These are phyloP conservation scores for Lentinula novae-zelandiae DNA, from an alignment of 1,284 basidiomycete genomes.

Conservation along the genomic window DNA sequence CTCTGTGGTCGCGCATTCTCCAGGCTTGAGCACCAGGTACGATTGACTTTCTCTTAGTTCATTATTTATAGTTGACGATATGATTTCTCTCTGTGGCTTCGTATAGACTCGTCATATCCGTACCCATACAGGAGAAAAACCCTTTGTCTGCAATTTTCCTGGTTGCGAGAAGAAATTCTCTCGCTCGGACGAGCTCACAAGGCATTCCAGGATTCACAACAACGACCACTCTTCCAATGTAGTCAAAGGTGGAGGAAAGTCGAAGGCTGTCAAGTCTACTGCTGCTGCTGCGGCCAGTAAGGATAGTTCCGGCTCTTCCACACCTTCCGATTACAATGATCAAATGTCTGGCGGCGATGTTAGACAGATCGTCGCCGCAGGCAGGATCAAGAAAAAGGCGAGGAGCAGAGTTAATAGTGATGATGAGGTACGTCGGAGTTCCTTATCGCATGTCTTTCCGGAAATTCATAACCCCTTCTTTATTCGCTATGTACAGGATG, in stretches of 20 bases:
- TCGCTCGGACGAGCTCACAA: slow-evolving; percentile 94
- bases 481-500: slow-evolving; percentile 34
- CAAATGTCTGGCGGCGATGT: slow-evolving; percentile 16
- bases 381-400: slow-evolving; percentile 63
- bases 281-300: not conserved
- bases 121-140: slow-evolving; percentile 98
- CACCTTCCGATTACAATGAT: slow-evolving; percentile 16
- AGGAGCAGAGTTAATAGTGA: slow-evolving; percentile 74
- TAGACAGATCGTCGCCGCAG: slow-evolving; percentile 22
- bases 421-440: slow-evolving; percentile 56
- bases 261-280: not conserved
- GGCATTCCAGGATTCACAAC: slow-evolving; percentile 92
- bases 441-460: slow-evolving; percentile 20
- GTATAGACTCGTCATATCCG: slow-evolving; percentile 92
- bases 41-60: slow-evolving; percentile 24
- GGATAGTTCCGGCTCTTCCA: slow-evolving; percentile 1
- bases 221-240: slow-evolving; percentile 34
- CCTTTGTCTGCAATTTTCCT: slow-evolving; percentile 89
- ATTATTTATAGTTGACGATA: not conserved
- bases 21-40: slow-evolving; percentile 88
- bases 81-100: not conserved
- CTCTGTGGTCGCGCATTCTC: slow-evolving; percentile 91
- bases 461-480: slow-evolving; percentile 2
- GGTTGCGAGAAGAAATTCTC: slow-evolving; percentile 99
- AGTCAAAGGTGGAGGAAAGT: not conserved